phyloP scores from a whole-genome alignment of 768 basidiomycete genomes.

The Russula vinacea region DNA sequence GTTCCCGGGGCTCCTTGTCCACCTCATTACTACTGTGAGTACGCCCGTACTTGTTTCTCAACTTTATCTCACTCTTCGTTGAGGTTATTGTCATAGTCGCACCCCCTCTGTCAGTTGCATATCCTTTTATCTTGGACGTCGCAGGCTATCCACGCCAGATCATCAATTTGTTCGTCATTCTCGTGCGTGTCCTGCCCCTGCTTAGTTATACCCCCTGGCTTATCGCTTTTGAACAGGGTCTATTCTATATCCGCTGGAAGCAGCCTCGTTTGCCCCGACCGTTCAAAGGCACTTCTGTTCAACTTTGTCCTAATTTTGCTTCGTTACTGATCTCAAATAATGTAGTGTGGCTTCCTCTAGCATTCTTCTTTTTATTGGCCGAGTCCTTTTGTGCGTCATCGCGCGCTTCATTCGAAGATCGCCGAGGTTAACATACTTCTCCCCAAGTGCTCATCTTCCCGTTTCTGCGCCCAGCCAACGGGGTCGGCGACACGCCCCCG shows the following conservation, averaged over 20 bases:
- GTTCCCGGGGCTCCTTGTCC: conserved; percentile 53
- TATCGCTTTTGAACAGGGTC: conserved; percentile 38
- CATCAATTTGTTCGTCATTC: conserved; percentile 53
- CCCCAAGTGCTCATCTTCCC: conserved; percentile 53
- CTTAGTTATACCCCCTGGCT: background rate
- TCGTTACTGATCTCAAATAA: conserved; percentile 32
- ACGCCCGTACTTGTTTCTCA: background rate
- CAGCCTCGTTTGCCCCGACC: conserved; percentile 48
- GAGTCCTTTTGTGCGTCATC: conserved; percentile 47
- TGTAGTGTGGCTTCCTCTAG: conserved; percentile 54
- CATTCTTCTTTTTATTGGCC: conserved; percentile 52
- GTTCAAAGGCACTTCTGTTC: conserved; percentile 42
- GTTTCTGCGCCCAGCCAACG: conserved; percentile 52
- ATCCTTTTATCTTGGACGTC: conserved; percentile 61
- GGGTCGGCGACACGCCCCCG: conserved; percentile 57
- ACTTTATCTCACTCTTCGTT: background rate
- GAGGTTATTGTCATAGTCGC: conserved; percentile 52
- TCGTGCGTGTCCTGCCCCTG: conserved; percentile 40
- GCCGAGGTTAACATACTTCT: background rate
- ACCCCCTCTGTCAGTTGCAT: conserved; percentile 51
- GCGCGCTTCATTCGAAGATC: background rate
- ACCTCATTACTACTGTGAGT: conserved; percentile 51
- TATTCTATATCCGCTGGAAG: conserved; percentile 55
- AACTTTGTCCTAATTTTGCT: too few species aligned
- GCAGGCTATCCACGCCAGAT: conserved; percentile 53